Evolutionary conservation across 78 protist genomes (phyloP).

Genomic region (Guillardia theta): DNA sequence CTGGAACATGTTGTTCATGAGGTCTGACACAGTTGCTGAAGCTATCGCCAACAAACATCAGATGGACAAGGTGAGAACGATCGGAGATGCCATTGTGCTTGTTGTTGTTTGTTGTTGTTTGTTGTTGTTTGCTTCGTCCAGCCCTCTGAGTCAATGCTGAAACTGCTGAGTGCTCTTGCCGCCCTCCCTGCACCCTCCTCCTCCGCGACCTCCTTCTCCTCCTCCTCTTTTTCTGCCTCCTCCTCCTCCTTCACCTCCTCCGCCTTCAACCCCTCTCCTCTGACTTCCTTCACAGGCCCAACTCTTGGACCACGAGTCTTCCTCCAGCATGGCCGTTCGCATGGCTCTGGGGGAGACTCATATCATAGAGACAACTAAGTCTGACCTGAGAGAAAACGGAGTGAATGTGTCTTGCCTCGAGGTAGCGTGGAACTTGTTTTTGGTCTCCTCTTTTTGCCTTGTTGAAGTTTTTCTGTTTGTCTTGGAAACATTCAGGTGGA

Average conservation of each 20-base stretch:
- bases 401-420: slow-evolving; percentile 13
- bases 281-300: too few relatives aligned
- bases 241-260: background rate
- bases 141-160: too few relatives aligned
- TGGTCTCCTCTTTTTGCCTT: background rate
- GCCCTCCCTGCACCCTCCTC: too few relatives aligned
- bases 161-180: too few relatives aligned
- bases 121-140: too few relatives aligned
- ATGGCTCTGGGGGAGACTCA: slow-evolving; percentile 85
- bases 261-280: too few relatives aligned
- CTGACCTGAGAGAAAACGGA: slow-evolving; percentile 72
- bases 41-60: slow-evolving; percentile 52
- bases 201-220: background rate
- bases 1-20: slow-evolving; percentile 92
- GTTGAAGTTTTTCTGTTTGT: too few relatives aligned
- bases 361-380: slow-evolving; percentile 65
- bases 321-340: too few relatives aligned
- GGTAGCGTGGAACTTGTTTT: background rate
- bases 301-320: too few relatives aligned
- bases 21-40: slow-evolving; percentile 77
- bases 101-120: too few relatives aligned
- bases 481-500: background rate
- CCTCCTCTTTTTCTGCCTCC: background rate
- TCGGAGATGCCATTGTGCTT: too few relatives aligned
- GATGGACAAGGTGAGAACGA: too few relatives aligned